Conservation (phyloP, 495 filamentous ascomycete species). For the Letharia lupina region DNA sequence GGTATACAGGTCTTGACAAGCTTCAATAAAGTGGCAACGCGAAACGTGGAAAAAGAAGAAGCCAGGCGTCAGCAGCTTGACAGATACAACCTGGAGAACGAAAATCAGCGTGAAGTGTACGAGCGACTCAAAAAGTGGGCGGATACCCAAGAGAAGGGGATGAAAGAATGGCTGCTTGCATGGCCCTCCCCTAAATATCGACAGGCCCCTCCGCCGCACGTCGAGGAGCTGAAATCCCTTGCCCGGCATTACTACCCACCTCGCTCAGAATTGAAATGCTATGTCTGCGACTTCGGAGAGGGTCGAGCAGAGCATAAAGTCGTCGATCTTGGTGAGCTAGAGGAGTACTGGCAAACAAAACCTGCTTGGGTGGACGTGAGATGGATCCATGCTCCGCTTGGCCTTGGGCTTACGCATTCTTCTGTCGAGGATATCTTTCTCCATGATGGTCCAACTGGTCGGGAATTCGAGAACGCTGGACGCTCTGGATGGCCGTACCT, state of each 20-base stretch:
- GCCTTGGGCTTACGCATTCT: slow-evolving; percentile 29
- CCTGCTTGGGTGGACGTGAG: slow-evolving; percentile 27
- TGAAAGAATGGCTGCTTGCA: slow-evolving; percentile 16
- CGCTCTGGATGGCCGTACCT: slow-evolving; percentile 27
- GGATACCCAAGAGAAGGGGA: slow-evolving; percentile 13
- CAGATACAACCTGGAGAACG: slow-evolving; percentile 20
- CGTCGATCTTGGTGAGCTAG: slow-evolving; percentile 26
- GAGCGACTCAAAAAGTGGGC: slow-evolving; percentile 21
- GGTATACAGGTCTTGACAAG: slow-evolving; percentile 15
- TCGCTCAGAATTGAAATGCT: slow-evolving; percentile 26
- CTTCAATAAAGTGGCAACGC: slow-evolving; percentile 20
- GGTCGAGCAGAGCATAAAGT: slow-evolving; percentile 26
- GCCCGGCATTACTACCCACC: slow-evolving; percentile 27
- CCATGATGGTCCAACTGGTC: slow-evolving; percentile 23
- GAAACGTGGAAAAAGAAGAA: slow-evolving; percentile 24
- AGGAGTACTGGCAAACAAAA: slow-evolving; percentile 26
- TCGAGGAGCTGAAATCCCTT: slow-evolving; percentile 23
- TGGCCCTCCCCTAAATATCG: slow-evolving; percentile 2
- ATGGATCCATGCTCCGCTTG: slow-evolving; percentile 30
- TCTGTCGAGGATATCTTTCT: slow-evolving; percentile 25
- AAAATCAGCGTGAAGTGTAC: slow-evolving; percentile 22
- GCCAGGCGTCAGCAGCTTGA: slow-evolving; percentile 18
- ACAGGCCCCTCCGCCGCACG: slow-evolving; percentile 13
- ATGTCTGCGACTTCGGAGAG: slow-evolving; percentile 29
- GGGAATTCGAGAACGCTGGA: slow-evolving; percentile 25